Evolutionary conservation across 176 grass and related monocot species (phyloP), one percentile per base, ranked within the genome.

Genomic region (Cymbopogon citratus): DNA sequence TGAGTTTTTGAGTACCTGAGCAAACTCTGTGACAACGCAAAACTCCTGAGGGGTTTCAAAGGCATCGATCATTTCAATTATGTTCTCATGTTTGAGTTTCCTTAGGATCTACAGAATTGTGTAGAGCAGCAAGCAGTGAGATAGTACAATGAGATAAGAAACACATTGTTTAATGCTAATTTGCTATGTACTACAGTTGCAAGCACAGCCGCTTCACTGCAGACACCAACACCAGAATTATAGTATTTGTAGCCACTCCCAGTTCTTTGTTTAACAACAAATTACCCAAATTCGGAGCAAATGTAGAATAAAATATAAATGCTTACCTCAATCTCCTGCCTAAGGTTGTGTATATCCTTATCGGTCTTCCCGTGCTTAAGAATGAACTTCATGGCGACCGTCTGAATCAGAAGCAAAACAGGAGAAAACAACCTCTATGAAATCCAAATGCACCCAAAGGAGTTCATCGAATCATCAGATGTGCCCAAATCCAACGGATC

Each of bases 1-100:
- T 39, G 54, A 57, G 38, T 77, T 69, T 28, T 29, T 31, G 12
- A 31, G 44, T 93, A 98, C 95, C 95, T 98, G 92, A 45, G 95
- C 95, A 74, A 98, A 98, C 56, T 98, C 92, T 80, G 95, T 98
- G 65, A 95, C 92, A 80, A 98, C 96, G 71, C 96, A 98, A 84
- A 98, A 98, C 85, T 95, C 96, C 84, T 98, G 92, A 56, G 92
- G 90, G 36, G 88, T 98, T 66, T 99, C 96, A 63, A 99, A 99
- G 15, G 96, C 81, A 91, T 95, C 96, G 1, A 99, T 76, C 92
- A 99, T 99, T 81, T 95, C 92, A 40, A 99, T 99, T 73, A 99
- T 99, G 80, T 99, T 99, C 64, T 77, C 89, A 23, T 99, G 96
- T 76, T 98, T 98, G 76, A 98, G 86, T 67, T 93, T 98, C 83